A percentile compares a stretch with the other conserved stretches of the same genome.
phyloP scores from a whole-genome alignment of 768 basidiomycete species.

The Auricularia sp. region DNA sequence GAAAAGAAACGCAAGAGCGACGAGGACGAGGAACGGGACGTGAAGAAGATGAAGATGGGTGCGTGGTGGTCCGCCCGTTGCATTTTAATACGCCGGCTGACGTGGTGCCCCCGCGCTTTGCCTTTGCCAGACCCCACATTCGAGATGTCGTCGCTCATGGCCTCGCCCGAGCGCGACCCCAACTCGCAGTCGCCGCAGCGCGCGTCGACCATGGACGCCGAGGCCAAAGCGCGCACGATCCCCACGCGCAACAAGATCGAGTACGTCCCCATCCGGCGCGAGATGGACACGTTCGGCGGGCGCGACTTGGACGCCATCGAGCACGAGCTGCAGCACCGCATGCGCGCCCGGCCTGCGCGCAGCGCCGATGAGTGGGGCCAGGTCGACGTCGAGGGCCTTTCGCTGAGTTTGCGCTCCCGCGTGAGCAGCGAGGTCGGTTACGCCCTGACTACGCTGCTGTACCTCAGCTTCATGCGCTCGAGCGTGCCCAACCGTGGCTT shows the following conservation, averaged over 20 bases:
- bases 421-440: slow-evolving; percentile 80
- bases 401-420: slow-evolving; percentile 85
- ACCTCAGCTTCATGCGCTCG: slow-evolving; percentile 71
- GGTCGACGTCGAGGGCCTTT: slow-evolving; percentile 85
- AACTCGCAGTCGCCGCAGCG: slow-evolving; percentile 30
- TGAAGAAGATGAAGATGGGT: slow-evolving; percentile 3
- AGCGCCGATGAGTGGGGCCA: slow-evolving; percentile 79
- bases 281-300: slow-evolving; percentile 68
- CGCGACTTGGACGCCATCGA: slow-evolving; percentile 65
- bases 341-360: slow-evolving; percentile 46
- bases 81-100: not conserved
- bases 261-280: slow-evolving; percentile 73
- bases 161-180: slow-evolving; percentile 31
- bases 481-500: slow-evolving; percentile 50
- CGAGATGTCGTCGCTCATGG: slow-evolving; percentile 8
- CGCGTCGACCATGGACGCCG: slow-evolving; percentile 17
- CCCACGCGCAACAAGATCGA: slow-evolving; percentile 67
- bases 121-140: slow-evolving; percentile 9
- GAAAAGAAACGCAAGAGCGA: slow-evolving; percentile 5
- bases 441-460: slow-evolving; percentile 75
- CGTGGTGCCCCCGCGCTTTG: slow-evolving; percentile 12
- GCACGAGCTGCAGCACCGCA: slow-evolving; percentile 42
- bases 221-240: slow-evolving; percentile 19
- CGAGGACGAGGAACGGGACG: not conserved
- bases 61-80: not conserved